phyloP scores from a whole-genome alignment of 768 basidiomycete species.

The Kwoniella shandongensis region DNA sequence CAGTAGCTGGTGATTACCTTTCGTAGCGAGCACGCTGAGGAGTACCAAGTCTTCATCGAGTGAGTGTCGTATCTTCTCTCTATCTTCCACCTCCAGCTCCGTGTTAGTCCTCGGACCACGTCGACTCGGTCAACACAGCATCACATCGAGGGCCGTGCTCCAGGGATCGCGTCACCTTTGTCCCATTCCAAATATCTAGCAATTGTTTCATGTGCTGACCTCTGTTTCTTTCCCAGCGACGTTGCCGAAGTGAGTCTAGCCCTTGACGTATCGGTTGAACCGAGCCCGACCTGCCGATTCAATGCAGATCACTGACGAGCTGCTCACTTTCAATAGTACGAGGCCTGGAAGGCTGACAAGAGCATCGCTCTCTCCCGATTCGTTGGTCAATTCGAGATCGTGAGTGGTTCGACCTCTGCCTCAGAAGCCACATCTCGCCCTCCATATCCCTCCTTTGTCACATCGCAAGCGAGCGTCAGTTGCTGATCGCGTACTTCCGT shows the following conservation, averaged over 20 bases:
- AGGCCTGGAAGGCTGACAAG: slow-evolving; percentile 45
- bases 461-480: neutral
- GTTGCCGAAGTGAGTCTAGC: slow-evolving; percentile 39
- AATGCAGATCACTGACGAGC: neutral
- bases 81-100: no score
- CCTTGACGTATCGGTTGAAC: neutral
- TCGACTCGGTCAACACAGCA: no score
- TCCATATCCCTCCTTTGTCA: neutral
- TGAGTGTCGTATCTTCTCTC: no score
- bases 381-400: slow-evolving; percentile 43
- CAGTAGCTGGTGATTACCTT: no score
- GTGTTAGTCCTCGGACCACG: no score
- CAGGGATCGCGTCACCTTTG: no score
- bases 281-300: neutral
- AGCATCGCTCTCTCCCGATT: slow-evolving; percentile 46
- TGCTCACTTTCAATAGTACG: slow-evolving; percentile 30
- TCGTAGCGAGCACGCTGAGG: slow-evolving; percentile 31
- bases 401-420: slow-evolving; percentile 19
- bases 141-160: no score
- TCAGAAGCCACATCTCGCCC: neutral
- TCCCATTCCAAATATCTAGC: no score
- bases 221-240: slow-evolving; percentile 21
- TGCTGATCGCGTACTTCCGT: slow-evolving; percentile 6
- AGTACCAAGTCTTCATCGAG: slow-evolving; percentile 19
- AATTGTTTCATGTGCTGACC: no score